Percentiles rank a stretch among this genome's conserved stretches.
phyloP scores from a whole-genome alignment of 768 basidiomycete species.

The Lyophyllum shimeji region DNA sequence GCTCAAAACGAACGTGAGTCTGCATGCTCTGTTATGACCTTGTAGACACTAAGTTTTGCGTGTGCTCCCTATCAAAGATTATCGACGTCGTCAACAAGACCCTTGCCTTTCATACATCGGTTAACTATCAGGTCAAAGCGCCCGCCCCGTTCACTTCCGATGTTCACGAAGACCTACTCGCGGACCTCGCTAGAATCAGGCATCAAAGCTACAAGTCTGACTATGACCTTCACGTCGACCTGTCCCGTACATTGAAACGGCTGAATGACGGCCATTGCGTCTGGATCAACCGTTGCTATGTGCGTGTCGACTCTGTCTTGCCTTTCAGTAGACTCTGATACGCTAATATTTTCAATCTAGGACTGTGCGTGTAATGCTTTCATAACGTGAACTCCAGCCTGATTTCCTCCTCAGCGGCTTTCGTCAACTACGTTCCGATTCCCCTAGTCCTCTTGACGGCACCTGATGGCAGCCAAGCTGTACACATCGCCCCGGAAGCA shows the following conservation, averaged over 20 bases:
- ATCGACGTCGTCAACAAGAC: slow-evolving; percentile 59
- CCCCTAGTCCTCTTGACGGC: slow-evolving; percentile 50
- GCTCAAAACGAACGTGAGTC: slow-evolving; percentile 50
- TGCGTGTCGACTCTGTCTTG: slow-evolving; percentile 27
- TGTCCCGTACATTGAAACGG: slow-evolving; percentile 52
- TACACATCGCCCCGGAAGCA: slow-evolving; percentile 55
- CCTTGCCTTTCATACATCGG: slow-evolving; percentile 59
- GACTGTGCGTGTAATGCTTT: slow-evolving; percentile 16
- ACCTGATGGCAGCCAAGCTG: slow-evolving; percentile 40
- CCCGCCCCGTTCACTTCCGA: slow-evolving; percentile 51
- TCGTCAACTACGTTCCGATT: slow-evolving; percentile 47
- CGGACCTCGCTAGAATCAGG: slow-evolving; percentile 48
- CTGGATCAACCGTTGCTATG: slow-evolving; percentile 56
- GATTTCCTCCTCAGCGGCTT: slow-evolving; percentile 30
- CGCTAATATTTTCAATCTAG: slow-evolving; percentile 3
- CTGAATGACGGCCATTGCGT: slow-evolving; percentile 61
- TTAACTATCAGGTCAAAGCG: slow-evolving; percentile 58
- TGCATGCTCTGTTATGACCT: not conserved
- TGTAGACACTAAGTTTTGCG: not conserved
- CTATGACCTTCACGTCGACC: slow-evolving; percentile 54
- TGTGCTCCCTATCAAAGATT: slow-evolving; percentile 32
- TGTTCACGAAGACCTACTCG: slow-evolving; percentile 56
- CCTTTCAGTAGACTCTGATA: not conserved
- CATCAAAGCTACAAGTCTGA: slow-evolving; percentile 45
- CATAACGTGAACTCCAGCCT: not conserved